These are phyloP conservation scores for Ceratocystis papillata DNA, from an alignment of 2,329 filamentous ascomycete species.

Conservation along the genomic window DNA sequence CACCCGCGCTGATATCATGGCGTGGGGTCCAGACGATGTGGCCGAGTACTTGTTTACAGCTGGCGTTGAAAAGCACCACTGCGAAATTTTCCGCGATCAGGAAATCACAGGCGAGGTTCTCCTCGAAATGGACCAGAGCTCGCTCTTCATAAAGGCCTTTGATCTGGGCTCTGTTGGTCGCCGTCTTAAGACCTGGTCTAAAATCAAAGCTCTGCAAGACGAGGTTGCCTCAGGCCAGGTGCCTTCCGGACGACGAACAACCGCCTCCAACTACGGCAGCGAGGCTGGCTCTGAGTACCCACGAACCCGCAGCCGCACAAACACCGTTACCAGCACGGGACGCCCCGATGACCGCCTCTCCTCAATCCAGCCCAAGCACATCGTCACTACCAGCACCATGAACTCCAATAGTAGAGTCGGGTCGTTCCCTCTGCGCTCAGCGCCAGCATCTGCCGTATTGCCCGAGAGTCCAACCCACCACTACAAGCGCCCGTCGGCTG, in stretches of 20 bases:
- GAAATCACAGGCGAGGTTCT: conserved; percentile 92
- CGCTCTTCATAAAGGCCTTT: conserved; percentile 90
- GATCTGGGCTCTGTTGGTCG: conserved; percentile 84
- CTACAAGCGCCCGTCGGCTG: conserved; percentile 58
- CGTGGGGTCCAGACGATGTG: conserved; percentile 71
- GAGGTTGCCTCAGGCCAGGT: conserved; percentile 51
- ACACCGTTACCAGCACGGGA: conserved; percentile 43
- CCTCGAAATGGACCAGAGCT: conserved; percentile 88
- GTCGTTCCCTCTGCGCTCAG: conserved; percentile 22
- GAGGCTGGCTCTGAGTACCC: conserved; percentile 44
- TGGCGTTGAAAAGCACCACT: conserved; percentile 80
- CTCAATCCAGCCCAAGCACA: conserved; percentile 39
- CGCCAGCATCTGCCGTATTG: conserved; percentile 26
- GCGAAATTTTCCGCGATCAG: conserved; percentile 87
- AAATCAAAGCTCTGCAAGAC: conserved; percentile 83
- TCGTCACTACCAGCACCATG: conserved; percentile 39
- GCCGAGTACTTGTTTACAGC: conserved; percentile 78
- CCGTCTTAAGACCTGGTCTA: conserved; percentile 89
- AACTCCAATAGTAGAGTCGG: conserved; percentile 40
- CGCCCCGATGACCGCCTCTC: conserved; percentile 37
- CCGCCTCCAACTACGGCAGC: conserved; percentile 44
- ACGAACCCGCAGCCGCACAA: conserved; percentile 46
- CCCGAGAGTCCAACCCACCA: conserved; percentile 39
- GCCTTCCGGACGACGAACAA: conserved; percentile 39
- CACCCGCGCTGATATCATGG: conserved; percentile 59